Evolutionary conservation across 2,329 filamentous ascomycete genomes (phyloP).

Genomic region (Pseudocercospora cruenta): DNA sequence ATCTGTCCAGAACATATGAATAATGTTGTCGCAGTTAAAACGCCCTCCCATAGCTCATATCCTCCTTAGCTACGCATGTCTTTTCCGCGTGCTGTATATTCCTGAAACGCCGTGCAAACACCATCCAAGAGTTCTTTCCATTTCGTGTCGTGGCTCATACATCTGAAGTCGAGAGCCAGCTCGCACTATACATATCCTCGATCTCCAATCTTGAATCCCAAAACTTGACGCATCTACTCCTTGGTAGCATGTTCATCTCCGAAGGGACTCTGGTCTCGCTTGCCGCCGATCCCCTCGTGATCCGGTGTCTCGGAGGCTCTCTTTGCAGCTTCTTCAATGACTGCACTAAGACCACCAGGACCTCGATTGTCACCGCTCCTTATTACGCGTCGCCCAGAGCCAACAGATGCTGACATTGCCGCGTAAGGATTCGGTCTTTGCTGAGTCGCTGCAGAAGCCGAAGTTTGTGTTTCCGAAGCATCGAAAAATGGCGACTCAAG

Average conservation of each 20-base stretch:
- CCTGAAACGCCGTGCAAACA: slow-evolving; percentile 1
- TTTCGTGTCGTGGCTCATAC: slow-evolving; percentile 7
- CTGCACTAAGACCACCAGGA: slow-evolving; percentile 44
- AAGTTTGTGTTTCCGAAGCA: slow-evolving; percentile 32
- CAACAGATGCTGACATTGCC: slow-evolving; percentile 39
- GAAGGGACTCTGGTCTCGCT: slow-evolving; percentile 40
- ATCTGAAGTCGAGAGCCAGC: neutral
- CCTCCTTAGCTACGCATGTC: neutral
- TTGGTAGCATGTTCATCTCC: slow-evolving; percentile 34
- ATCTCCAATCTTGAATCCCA: neutral
- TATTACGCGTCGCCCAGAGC: slow-evolving; percentile 22
- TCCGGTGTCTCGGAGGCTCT: slow-evolving; percentile 42
- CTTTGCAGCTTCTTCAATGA: slow-evolving; percentile 51
- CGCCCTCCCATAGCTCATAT: neutral
- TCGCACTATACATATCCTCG: neutral
- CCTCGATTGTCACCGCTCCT: slow-evolving; percentile 24
- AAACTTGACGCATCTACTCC: neutral
- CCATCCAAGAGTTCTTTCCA: slow-evolving; percentile 6
- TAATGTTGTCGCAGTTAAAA: neutral
- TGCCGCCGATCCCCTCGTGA: slow-evolving; percentile 28
- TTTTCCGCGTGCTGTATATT: neutral
- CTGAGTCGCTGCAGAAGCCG: slow-evolving; percentile 21
- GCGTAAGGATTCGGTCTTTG: slow-evolving; percentile 44
- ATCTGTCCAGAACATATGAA: neutral
- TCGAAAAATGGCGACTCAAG: slow-evolving; percentile 41